phyloP scores from a whole-genome alignment of 129 eudicot genomes.

The Scalesia atractyloides region DNA sequence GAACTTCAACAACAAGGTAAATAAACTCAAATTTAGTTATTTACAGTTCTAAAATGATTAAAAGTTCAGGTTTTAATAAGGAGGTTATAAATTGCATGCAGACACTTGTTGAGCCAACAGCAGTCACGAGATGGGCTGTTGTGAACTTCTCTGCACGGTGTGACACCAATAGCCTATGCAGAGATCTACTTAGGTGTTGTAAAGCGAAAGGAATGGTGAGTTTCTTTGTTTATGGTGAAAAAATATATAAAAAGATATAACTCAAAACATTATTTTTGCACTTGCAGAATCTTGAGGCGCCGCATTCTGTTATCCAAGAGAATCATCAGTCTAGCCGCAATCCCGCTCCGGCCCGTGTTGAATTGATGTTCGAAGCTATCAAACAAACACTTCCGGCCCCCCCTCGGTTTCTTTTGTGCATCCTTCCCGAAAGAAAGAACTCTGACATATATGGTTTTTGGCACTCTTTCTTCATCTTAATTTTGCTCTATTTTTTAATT shows the following conservation, averaged over 20 bases:
- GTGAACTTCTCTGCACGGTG: slow-evolving; percentile 87
- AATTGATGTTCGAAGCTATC: slow-evolving; percentile 56
- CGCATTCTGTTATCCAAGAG: slow-evolving; percentile 59
- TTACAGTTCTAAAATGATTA: not conserved
- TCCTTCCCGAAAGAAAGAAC: slow-evolving; percentile 59
- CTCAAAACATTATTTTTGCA: not conserved
- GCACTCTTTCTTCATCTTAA: not conserved
- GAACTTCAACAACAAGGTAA: slow-evolving; percentile 73
- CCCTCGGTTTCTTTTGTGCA: slow-evolving; percentile 59
- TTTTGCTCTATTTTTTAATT: not conserved
- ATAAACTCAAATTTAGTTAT: not conserved
- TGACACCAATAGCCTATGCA: slow-evolving; percentile 35
- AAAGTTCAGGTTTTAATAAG: not conserved
- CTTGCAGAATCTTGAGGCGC: slow-evolving; percentile 36
- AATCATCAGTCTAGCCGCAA: slow-evolving; percentile 50
- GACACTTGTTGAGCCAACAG: slow-evolving; percentile 62
- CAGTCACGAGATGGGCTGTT: slow-evolving; percentile 56
- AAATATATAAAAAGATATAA: not conserved
- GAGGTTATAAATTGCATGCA: slow-evolving; percentile 9
- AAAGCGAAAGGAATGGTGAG: slow-evolving; percentile 68
- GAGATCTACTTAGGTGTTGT: slow-evolving; percentile 48
- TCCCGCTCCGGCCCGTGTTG: slow-evolving; percentile 70
- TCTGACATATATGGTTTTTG: slow-evolving; percentile 50
- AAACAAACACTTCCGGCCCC: slow-evolving; percentile 53
- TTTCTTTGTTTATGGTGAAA: not conserved